Percentiles rank a stretch among this genome's conserved stretches.
Evolutionary conservation across 495 filamentous ascomycete genomes (phyloP).

Genomic region (Peziza echinospora): DNA sequence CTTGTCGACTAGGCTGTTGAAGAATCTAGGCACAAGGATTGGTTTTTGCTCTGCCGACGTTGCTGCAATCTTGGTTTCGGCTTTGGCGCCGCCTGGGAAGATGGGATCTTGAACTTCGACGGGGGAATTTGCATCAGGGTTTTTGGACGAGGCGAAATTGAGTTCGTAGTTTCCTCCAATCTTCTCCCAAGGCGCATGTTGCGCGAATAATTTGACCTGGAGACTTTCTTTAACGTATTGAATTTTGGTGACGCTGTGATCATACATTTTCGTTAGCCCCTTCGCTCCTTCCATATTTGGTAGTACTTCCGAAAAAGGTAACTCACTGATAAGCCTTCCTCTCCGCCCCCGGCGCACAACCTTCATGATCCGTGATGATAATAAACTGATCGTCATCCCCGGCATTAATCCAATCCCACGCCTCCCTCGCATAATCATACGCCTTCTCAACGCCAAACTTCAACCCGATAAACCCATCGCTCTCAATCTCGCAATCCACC

Average conservation of each 20-base stretch:
- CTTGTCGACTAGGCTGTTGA: conserved; percentile 1
- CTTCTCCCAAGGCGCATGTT: conserved; percentile 16
- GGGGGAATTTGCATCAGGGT: no score
- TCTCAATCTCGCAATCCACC: conserved; percentile 20
- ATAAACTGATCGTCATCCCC: conserved; percentile 16
- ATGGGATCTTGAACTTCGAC: no score
- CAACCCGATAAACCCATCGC: conserved; percentile 19
- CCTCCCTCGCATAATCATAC: conserved; percentile 18
- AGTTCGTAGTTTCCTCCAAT: conserved; percentile 21
- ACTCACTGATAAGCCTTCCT: conserved; percentile 20
- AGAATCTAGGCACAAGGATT: neutral
- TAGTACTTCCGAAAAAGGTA: neutral
- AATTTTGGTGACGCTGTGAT: conserved; percentile 14
- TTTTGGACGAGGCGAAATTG: conserved; percentile 18
- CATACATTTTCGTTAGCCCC: no score
- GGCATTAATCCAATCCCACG: conserved; percentile 20
- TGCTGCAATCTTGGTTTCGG: conserved; percentile 4
- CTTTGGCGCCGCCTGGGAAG: neutral
- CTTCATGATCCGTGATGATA: conserved; percentile 22
- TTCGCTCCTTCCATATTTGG: no score
- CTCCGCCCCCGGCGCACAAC: conserved; percentile 17
- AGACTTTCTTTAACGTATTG: conserved; percentile 13
- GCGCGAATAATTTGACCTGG: conserved; percentile 14
- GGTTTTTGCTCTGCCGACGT: conserved; percentile 1
- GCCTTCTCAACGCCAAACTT: conserved; percentile 18